These are phyloP conservation scores for Fusarium chuoi DNA, from an alignment of 2,329 filamentous ascomycete species.

Conservation along the genomic window DNA sequence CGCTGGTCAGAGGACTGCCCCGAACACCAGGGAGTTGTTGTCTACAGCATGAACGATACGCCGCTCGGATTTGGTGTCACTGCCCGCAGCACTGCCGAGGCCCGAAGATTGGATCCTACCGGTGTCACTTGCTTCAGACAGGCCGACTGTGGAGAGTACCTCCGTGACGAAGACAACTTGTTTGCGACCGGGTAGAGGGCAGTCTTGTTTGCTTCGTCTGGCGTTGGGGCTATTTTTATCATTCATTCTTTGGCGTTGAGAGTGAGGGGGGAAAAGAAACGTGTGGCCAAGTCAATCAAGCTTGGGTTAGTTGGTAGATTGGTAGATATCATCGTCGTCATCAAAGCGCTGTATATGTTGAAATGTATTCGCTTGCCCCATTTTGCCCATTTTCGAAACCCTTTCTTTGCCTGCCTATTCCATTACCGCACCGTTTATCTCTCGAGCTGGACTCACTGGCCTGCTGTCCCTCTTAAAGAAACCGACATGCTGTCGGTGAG, in stretches of 20 bases:
- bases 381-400: conserved; percentile 17
- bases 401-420: conserved; percentile 20
- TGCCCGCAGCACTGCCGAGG: conserved; percentile 85
- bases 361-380: conserved; percentile 35
- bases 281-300: conserved; percentile 25
- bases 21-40: conserved; percentile 90
- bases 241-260: conserved; percentile 39
- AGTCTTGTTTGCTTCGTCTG: conserved; percentile 23
- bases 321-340: conserved; percentile 34
- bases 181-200: conserved; percentile 62
- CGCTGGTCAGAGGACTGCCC: conserved; percentile 92
- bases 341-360: conserved; percentile 37
- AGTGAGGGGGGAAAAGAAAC: conserved; percentile 28
- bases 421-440: conserved; percentile 36
- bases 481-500: conserved; percentile 86
- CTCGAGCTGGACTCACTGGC: conserved; percentile 59
- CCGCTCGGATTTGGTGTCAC: conserved; percentile 95
- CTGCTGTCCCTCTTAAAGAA: conserved; percentile 70
- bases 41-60: conserved; percentile 91
- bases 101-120: conserved; percentile 86
- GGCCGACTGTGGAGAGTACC: conserved; percentile 92
- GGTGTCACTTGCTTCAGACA: conserved; percentile 90
- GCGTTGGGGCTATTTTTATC: conserved; percentile 43
- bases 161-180: conserved; percentile 81
- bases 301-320: conserved; percentile 39